A percentile compares a stretch with the other conserved stretches of the same genome.
Conservation (phyloP, 2,329 filamentous ascomycete species). For the Botrytis galanthina region DNA sequence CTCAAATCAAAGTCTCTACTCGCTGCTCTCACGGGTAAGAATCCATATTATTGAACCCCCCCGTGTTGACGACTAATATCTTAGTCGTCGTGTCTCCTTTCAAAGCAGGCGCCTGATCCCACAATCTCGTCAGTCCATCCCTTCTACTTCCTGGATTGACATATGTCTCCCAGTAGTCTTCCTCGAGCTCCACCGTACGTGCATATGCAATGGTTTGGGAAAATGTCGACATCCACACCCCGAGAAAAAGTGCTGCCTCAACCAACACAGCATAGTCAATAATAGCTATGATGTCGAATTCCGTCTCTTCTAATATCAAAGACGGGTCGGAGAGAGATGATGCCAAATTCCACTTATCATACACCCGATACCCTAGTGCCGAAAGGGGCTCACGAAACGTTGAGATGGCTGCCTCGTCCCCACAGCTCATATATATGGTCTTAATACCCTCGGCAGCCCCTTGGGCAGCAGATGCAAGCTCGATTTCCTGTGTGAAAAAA, state of each 20-base stretch:
- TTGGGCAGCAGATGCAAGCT: conserved; percentile 7
- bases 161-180: conserved; percentile 27
- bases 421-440: conserved; percentile 32
- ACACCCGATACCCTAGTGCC: conserved; percentile 26
- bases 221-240: conserved; percentile 29
- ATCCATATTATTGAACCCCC: conserved; percentile 29
- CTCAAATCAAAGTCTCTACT: background rate
- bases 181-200: conserved; percentile 24
- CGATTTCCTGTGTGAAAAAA: conserved; percentile 26
- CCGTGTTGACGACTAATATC: conserved; percentile 28
- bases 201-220: conserved; percentile 30
- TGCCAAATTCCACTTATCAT: conserved; percentile 27
- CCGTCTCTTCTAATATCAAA: conserved; percentile 13
- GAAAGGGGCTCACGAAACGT: conserved; percentile 23
- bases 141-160: conserved; percentile 27
- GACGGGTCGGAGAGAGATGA: background rate
- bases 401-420: conserved; percentile 25
- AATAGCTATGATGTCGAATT: conserved; percentile 30
- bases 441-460: conserved; percentile 5
- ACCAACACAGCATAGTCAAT: conserved; percentile 30
- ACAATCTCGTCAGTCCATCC: conserved; percentile 7
- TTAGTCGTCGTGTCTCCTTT: conserved; percentile 29
- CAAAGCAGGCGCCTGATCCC: conserved; percentile 21
- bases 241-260: conserved; percentile 27
- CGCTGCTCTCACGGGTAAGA: conserved; percentile 25